Conservation (phyloP, 2,329 filamentous ascomycete species). For the Botryotinia globosa region DNA sequence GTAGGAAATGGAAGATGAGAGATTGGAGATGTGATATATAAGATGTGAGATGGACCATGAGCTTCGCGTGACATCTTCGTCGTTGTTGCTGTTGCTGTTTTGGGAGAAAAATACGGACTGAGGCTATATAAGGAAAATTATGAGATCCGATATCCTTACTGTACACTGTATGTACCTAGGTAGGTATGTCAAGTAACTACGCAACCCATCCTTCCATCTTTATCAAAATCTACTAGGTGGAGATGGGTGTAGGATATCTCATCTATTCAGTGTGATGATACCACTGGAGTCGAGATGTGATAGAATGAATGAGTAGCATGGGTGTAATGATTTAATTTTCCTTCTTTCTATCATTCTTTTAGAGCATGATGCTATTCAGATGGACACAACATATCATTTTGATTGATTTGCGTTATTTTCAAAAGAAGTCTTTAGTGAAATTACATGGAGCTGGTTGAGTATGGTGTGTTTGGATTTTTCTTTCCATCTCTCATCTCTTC, state of each 20-base stretch:
- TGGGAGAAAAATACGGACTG: neutral
- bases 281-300: neutral
- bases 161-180: neutral
- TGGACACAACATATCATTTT: neutral
- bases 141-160: neutral
- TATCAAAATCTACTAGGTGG: too few relatives aligned
- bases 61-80: rapidly evolving
- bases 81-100: too few relatives aligned
- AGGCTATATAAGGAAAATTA: neutral
- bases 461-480: neutral
- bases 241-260: neutral
- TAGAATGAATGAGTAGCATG: neutral
- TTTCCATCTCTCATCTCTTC: too few relatives aligned
- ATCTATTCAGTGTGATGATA: neutral
- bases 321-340: neutral
- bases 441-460: rapidly evolving
- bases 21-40: neutral
- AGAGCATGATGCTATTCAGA: neutral
- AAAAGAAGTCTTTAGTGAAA: neutral
- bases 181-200: neutral
- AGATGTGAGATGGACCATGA: too few relatives aligned
- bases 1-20: too few relatives aligned
- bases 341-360: neutral
- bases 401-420: neutral
- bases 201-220: neutral